Evolutionary conservation across 495 filamentous ascomycete genomes (phyloP).

Genomic region (Pseudoneurospora amorphoporcata): DNA sequence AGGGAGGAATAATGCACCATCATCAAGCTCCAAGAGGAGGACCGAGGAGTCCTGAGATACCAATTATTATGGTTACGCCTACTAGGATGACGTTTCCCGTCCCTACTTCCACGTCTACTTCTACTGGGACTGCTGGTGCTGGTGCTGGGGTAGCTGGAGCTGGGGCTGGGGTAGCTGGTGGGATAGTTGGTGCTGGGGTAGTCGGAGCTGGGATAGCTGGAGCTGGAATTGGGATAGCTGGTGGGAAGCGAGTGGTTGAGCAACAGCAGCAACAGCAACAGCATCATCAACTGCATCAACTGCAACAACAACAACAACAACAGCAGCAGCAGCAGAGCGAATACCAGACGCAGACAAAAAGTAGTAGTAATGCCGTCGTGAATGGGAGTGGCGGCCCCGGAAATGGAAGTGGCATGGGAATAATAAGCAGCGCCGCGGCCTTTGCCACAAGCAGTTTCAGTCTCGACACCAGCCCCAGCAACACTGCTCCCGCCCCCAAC

Average conservation of each 20-base stretch:
- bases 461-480: background rate
- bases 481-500: background rate
- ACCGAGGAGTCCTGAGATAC: background rate
- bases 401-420: background rate
- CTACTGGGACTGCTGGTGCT: background rate
- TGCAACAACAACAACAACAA: background rate
- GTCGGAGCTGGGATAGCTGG: background rate
- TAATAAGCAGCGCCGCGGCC: background rate
- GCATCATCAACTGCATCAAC: background rate
- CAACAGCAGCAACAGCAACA: background rate
- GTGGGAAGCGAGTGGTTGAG: background rate
- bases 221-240: background rate
- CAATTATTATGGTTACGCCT: background rate
- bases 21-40: background rate
- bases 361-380: background rate
- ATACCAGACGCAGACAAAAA: background rate
- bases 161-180: background rate
- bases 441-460: background rate
- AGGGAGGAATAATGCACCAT: background rate
- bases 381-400: background rate
- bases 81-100: background rate
- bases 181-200: background rate
- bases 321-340: background rate
- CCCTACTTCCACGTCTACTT: background rate
- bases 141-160: no score